Base-by-base conservation (phyloP, 108 stramenopile genomes). In the Cyclotella atomus region DNA sequence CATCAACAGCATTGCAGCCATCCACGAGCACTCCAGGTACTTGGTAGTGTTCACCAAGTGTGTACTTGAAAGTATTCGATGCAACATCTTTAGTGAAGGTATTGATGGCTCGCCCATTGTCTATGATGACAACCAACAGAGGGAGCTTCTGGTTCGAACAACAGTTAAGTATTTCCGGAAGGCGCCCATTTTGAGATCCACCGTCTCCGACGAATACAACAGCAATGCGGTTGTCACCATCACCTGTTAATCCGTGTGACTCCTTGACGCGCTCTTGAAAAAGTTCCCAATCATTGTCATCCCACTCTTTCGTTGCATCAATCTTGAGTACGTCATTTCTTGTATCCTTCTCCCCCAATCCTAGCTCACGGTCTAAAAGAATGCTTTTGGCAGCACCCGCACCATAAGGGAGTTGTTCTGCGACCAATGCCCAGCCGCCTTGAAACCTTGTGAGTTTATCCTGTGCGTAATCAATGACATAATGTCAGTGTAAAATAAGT, bases 61-160 rank as follows among this genome's bases (percentile, higher is more conserved):
- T 43, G 54, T 79, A 89, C 32, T 85, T 80, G 38, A 87, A 72
- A 1, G 68, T 75, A 62, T 84, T 85, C 29, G 73, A 57, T 12
- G 88, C 86, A 23, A 89, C 88, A 59, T 89, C 88, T 41, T 83
- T 71, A 3, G 88, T 89, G 62, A 89, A 89, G 8, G 88, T 89
- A 59, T 89, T 89, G 80, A 89, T 89, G 19, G 88, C 88, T 1
- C 88, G 79, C 15, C 88, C 88, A 65, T 89, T 89, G 38, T 89
- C 88, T 61, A 89, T 87, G 12, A 81, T 57, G 12, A 89, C 45
- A 64, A 89, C 83, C 9, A 89, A 68, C 15, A 89, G 43, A 6
- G 88, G 88, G 27, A 89, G 71, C 20, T 80, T 81, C 59, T 85
- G 86, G 69, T 77, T 87, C n/a, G 86, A 79, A 2, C 83, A 79